Percentiles rank a stretch among this genome's conserved stretches.
These are phyloP conservation scores for Ceratonia siliqua DNA, from an alignment of 306 rosid species.

Conservation along the genomic window DNA sequence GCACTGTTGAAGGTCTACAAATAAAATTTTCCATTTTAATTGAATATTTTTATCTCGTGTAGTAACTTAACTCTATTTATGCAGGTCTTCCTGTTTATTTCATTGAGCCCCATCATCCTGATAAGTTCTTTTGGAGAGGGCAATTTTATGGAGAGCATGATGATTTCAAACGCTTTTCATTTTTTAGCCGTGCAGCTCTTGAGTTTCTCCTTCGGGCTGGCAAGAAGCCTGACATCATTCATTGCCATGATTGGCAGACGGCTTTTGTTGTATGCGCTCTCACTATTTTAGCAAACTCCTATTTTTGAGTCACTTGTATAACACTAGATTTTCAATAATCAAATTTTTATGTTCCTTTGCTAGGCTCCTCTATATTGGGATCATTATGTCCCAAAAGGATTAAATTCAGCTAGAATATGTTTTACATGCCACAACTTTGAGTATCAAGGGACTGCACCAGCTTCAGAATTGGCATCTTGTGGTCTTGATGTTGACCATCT, in stretches of 20 bases:
- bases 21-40: slow-evolving; percentile 28
- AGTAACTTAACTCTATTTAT: slow-evolving; percentile 36
- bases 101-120: slow-evolving; percentile 94
- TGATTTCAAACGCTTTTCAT: slow-evolving; percentile 91
- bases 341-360: slow-evolving; percentile 33
- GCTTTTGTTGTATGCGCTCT: slow-evolving; percentile 79
- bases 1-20: slow-evolving; percentile 78
- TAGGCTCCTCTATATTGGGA: slow-evolving; percentile 99
- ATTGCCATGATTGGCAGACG: slow-evolving; percentile 99
- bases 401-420: slow-evolving; percentile 92
- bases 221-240: slow-evolving; percentile 95
- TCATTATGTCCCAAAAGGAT: slow-evolving; percentile 68
- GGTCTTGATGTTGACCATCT: slow-evolving; percentile 79
- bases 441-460: slow-evolving; percentile 89
- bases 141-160: slow-evolving; percentile 80
- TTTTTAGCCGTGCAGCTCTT: slow-evolving; percentile 91
- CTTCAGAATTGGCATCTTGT: slow-evolving; percentile 76
- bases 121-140: slow-evolving; percentile 84
- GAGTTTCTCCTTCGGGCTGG: slow-evolving; percentile 92
- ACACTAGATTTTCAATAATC: slow-evolving; percentile 4
- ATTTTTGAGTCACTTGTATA: slow-evolving; percentile 18
- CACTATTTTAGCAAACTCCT: slow-evolving; percentile 29
- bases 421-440: slow-evolving; percentile 99
- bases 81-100: slow-evolving; percentile 98
- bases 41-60: slow-evolving; percentile 18